Percentiles rank a stretch among this genome's conserved stretches.
Conservation (phyloP, 305 asterid species). For the Stenogyne calaminthoides region DNA sequence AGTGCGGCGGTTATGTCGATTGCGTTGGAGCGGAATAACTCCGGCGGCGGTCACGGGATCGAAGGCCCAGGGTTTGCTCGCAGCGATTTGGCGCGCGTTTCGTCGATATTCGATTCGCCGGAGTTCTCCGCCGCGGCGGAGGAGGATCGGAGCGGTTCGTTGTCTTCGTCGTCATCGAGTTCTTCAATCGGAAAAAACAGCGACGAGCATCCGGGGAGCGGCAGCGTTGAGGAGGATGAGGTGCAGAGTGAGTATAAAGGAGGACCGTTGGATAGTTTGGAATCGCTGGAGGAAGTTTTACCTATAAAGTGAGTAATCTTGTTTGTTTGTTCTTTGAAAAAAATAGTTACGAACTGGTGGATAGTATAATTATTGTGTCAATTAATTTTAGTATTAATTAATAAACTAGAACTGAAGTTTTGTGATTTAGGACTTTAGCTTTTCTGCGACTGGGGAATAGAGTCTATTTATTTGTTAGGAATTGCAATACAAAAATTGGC, state of each 20-base stretch:
- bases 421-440: slow-evolving; percentile 24
- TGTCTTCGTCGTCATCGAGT: slow-evolving; percentile 54
- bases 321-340: not conserved
- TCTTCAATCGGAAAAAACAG: slow-evolving; percentile 76
- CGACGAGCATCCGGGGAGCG: slow-evolving; percentile 47
- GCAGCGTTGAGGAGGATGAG: slow-evolving; percentile 57
- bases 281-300: slow-evolving; percentile 75
- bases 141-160: slow-evolving; percentile 26
- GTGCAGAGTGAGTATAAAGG: slow-evolving; percentile 64
- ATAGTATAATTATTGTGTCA: not conserved
- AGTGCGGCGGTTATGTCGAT: slow-evolving; percentile 43
- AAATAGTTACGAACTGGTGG: not conserved
- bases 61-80: slow-evolving; percentile 45
- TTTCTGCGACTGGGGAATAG: not conserved
- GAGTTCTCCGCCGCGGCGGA: slow-evolving; percentile 32
- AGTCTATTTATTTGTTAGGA: not conserved
- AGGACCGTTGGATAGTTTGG: slow-evolving; percentile 70
- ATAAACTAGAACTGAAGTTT: not conserved
- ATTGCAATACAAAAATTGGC: not conserved
- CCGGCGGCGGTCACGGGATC: slow-evolving; percentile 43
- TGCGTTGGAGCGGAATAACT: slow-evolving; percentile 47
- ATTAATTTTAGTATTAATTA: not conserved
- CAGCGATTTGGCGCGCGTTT: slow-evolving; percentile 31
- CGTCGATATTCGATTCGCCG: slow-evolving; percentile 34
- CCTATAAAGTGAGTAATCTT: slow-evolving; percentile 50